Percentiles rank a stretch among this genome's conserved stretches.
These are phyloP conservation scores for Scheffersomyces insectosa DNA, from an alignment of 1,139 yeast genomes.

Conservation along the genomic window DNA sequence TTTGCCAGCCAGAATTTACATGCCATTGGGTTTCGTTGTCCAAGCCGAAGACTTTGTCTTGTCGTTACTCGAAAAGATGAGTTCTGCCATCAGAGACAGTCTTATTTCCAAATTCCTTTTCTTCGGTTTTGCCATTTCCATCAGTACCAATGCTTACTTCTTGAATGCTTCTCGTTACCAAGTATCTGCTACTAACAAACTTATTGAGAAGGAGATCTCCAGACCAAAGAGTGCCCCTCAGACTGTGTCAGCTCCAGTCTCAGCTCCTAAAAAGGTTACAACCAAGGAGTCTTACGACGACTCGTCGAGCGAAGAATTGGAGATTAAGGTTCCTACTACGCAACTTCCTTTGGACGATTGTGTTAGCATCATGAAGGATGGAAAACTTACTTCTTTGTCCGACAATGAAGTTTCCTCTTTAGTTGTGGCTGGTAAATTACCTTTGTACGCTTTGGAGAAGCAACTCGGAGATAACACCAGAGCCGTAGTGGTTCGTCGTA, in stretches of 20 bases:
- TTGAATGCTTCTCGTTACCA: slow-evolving; percentile 74
- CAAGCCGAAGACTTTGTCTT: slow-evolving; percentile 66
- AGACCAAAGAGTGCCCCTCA: slow-evolving; percentile 19
- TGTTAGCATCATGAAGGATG: slow-evolving; percentile 63
- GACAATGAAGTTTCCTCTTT: slow-evolving; percentile 75
- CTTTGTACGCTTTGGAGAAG: slow-evolving; percentile 91
- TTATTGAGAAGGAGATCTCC: slow-evolving; percentile 42
- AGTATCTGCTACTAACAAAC: slow-evolving; percentile 40
- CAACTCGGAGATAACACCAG: slow-evolving; percentile 83
- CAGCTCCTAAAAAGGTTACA: slow-evolving; percentile 11
- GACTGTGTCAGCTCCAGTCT: neutral
- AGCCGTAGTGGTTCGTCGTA: slow-evolving; percentile 92
- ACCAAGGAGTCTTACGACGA: slow-evolving; percentile 6
- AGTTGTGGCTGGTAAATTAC: slow-evolving; percentile 76
- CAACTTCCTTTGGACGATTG: slow-evolving; percentile 60
- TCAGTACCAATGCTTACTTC: slow-evolving; percentile 80
- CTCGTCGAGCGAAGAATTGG: slow-evolving; percentile 23
- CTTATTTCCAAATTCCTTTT: slow-evolving; percentile 77
- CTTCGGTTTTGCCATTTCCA: slow-evolving; percentile 71
- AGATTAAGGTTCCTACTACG: slow-evolving; percentile 23
- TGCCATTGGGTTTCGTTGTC: slow-evolving; percentile 64
- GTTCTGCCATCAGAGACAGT: slow-evolving; percentile 78
- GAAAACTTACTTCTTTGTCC: slow-evolving; percentile 63
- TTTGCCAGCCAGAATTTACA: slow-evolving; percentile 65
- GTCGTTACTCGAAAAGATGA: slow-evolving; percentile 55